Conservation (phyloP, 177 flowering plant species). For the Vitis hybrid region DNA sequence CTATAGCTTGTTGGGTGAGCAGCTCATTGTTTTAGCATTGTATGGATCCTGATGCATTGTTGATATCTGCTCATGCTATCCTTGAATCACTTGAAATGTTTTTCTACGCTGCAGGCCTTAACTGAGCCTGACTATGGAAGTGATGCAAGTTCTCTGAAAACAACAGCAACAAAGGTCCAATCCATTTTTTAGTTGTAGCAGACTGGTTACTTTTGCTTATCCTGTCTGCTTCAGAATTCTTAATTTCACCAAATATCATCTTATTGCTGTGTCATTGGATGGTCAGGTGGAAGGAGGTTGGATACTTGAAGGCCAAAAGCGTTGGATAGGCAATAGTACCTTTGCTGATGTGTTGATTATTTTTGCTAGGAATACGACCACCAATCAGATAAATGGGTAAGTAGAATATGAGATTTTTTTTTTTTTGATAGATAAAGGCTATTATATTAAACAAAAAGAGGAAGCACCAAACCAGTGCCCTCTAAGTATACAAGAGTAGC, state of each 20-base stretch:
- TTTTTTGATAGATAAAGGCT: no score
- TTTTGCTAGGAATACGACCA: conserved; percentile 79
- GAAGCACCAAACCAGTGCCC: no score
- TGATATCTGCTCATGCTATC: neutral
- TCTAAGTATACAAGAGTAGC: no score
- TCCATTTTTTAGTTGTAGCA: conserved; percentile 5
- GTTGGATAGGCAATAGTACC: conserved; percentile 98
- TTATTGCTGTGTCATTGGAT: conserved; percentile 5
- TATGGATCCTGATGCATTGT: neutral
- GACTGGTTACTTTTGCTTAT: neutral
- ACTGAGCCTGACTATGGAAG: conserved; percentile 97
- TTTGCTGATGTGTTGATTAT: conserved; percentile 89
- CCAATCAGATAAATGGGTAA: conserved; percentile 94
- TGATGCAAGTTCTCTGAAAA: conserved; percentile 85
- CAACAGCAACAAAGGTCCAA: conserved; percentile 86
- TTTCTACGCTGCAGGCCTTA: conserved; percentile 48
- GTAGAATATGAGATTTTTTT: no score
- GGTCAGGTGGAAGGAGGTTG: conserved; percentile 89
- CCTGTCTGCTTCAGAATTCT: neutral
- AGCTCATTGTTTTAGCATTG: neutral
- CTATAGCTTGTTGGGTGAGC: conserved; percentile 95
- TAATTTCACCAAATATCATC: neutral
- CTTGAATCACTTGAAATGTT: conserved; percentile 4
- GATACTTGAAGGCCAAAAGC: conserved; percentile 92
- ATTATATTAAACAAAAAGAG: no score